Base-by-base conservation (phyloP, 108 stramenopile species). In the Pseudonitzschia pungens region DNA sequence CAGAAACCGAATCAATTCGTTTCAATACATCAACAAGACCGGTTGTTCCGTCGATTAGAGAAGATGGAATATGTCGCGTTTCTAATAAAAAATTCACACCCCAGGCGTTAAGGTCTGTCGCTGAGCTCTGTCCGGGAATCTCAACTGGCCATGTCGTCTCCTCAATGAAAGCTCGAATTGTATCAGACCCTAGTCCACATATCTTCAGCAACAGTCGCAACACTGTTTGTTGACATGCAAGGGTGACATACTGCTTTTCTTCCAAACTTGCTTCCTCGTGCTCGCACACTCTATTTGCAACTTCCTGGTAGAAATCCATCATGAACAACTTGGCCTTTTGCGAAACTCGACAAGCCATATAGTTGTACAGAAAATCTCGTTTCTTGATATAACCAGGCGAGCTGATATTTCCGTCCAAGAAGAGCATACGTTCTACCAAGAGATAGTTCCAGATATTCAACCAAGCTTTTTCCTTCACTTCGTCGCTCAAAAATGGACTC, bases 201-300 rank as follows among this genome's bases (percentile, higher is more conserved):
- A 43, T 41, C 33, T 78, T 72, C 24, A 72, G 29, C 58, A 72
- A 43, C 6, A 79, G 58, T 28, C 78, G 78, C 32, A 79, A 60
- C 53, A 74, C 43, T 12, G 78, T 79, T 57, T 79, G 72, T 57
- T 79, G 78, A 41, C 73, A 70, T 18, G 78, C 78, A 5, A 73
- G 11, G n/a, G 68, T n/a, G 22, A 79, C 78, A 44, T 79, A 79
- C 28, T 69, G 54, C 12, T 67, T 66, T 65, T 79, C 73, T 43
- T 73, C 73, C 52, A 41, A 24, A 40, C 72, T 79, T 33, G 73
- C 59, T 16, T 32, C 27, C n/a, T 66, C 63, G 6, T 65, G 53
- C 18, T 68, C 54, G 41, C 52, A 73, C 8, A 74, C 62, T 32
- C 29, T 55, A 41, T 67, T 20, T 4, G 67, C 68, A 22, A 79